Percentiles rank a stretch among this genome's conserved stretches.
phyloP scores from a whole-genome alignment of 192 early-diverging fungal species.

The Mortierella antarctica region DNA sequence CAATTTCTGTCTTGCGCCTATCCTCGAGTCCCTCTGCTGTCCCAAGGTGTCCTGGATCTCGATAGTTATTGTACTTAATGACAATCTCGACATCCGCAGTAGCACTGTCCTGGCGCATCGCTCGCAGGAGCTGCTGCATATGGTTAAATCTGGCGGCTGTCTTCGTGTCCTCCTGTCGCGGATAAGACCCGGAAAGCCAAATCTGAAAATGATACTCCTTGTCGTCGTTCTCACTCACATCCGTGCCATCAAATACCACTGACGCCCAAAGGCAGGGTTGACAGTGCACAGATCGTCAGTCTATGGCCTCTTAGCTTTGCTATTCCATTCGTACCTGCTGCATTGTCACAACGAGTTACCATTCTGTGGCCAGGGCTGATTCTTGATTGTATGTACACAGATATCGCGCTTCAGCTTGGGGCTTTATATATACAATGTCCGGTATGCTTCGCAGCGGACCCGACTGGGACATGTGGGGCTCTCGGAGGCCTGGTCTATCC shows the following conservation, averaged over 20 bases:
- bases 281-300: too few relatives aligned
- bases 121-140: slow-evolving; percentile 8
- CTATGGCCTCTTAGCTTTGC: too few relatives aligned
- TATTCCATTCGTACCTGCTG: too few relatives aligned
- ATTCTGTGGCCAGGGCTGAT: slow-evolving; percentile 19
- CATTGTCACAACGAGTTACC: slow-evolving; percentile 7
- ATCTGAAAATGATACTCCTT: slow-evolving; percentile 39
- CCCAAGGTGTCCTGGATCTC: neutral
- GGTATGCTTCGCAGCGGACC: slow-evolving; percentile 9
- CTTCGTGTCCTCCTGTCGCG: slow-evolving; percentile 20
- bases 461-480: slow-evolving; percentile 4
- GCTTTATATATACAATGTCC: slow-evolving; percentile 42
- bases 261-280: too few relatives aligned
- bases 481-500: slow-evolving; percentile 3
- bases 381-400: slow-evolving; percentile 14
- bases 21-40: neutral
- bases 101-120: slow-evolving; percentile 8
- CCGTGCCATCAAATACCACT: slow-evolving; percentile 24
- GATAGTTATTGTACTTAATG: slow-evolving; percentile 7
- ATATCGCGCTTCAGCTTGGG: slow-evolving; percentile 27
- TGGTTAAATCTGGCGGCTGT: slow-evolving; percentile 2
- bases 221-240: slow-evolving; percentile 7
- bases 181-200: slow-evolving; percentile 25
- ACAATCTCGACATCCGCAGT: slow-evolving; percentile 31
- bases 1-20: neutral